These are phyloP conservation scores for Lactarius indigo DNA, from an alignment of 768 basidiomycete genomes.

Conservation along the genomic window DNA sequence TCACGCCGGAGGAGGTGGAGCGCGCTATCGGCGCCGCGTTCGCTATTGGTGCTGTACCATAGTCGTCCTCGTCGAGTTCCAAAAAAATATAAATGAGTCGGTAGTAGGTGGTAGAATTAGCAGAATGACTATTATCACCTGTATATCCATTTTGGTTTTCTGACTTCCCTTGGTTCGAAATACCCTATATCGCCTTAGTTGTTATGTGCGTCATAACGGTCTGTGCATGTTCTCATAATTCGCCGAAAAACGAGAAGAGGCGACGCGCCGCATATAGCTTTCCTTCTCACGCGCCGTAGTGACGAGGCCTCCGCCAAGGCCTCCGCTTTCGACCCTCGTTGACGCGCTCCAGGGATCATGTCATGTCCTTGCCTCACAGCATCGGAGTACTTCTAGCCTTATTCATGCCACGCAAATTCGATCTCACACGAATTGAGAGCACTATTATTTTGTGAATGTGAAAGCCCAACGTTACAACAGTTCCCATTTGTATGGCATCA, in stretches of 20 bases:
- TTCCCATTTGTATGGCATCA: neutral
- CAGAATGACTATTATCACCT: neutral
- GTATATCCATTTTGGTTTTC: neutral
- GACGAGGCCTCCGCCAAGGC: too few relatives aligned
- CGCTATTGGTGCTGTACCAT: neutral
- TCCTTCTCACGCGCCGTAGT: too few relatives aligned
- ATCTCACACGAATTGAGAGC: neutral
- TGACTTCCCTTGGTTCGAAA: neutral
- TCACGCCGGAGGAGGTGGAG: slow-evolving; percentile 14
- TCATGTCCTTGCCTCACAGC: neutral
- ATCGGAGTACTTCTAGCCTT: too few relatives aligned
- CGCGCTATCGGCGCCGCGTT: slow-evolving; percentile 17
- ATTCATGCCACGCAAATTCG: too few relatives aligned
- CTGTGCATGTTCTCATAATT: too few relatives aligned
- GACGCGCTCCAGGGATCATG: neutral
- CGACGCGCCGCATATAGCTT: too few relatives aligned
- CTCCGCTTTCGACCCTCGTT: too few relatives aligned
- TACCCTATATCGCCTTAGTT: too few relatives aligned
- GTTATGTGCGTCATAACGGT: too few relatives aligned
- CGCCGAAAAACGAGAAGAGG: too few relatives aligned
- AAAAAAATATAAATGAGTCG: neutral
- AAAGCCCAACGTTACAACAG: too few relatives aligned
- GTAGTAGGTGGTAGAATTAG: neutral
- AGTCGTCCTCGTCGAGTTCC: too few relatives aligned
- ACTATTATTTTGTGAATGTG: neutral